Base-by-base conservation (phyloP, 1,139 yeast genomes). In the Geotrichum candidum region DNA sequence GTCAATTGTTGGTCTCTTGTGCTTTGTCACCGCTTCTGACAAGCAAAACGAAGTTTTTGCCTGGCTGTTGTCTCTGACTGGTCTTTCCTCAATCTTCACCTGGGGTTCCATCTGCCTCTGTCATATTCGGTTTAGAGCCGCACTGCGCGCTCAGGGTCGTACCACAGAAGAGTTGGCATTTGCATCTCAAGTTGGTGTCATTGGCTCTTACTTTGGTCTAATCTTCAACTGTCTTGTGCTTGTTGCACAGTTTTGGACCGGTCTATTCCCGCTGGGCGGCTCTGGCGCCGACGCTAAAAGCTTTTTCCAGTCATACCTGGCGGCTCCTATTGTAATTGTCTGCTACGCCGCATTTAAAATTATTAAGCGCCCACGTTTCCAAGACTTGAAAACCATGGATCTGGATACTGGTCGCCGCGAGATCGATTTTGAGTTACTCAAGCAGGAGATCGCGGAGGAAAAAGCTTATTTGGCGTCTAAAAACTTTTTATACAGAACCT, bases 21-120 rank as follows among this genome's bases (percentile, higher is more conserved):
- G 89, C 67, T 89, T 85, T 76, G 78, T 88, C 65, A 68, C 69
- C 53, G 90, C 90, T 48, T 90, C 95, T 50, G 82, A 87, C 57
- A 74, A 80, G 27, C 84, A 88, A 73, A 84, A 82, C 65, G 81
- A 78, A 41, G 89, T 90, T n/a, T 90, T 90, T 75, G 79, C 78
- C 67, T 90, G 96, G 96, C 78, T 90, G 70, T 78, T 89, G 72
- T 89, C 96, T 31, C 77, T 91, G 58, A 87, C 96, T 22, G 95
- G 96, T 63, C 82, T 90, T 66, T 87, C 95, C 53, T 86, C 96
- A 1, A 79, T 90, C 63, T 89, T 89, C 74, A 88, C 95, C 6
- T 90, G 96, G 96, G 84, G 84, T 51, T 84, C 92, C 25, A 88
- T 90, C 69, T 84, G 87, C 71, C 72, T 87, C 62, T 85, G 90